A percentile compares a stretch with the other conserved stretches of the same genome.
phyloP scores from a whole-genome alignment of 148 eudicot species.

The Dysphania ambrosioides region DNA sequence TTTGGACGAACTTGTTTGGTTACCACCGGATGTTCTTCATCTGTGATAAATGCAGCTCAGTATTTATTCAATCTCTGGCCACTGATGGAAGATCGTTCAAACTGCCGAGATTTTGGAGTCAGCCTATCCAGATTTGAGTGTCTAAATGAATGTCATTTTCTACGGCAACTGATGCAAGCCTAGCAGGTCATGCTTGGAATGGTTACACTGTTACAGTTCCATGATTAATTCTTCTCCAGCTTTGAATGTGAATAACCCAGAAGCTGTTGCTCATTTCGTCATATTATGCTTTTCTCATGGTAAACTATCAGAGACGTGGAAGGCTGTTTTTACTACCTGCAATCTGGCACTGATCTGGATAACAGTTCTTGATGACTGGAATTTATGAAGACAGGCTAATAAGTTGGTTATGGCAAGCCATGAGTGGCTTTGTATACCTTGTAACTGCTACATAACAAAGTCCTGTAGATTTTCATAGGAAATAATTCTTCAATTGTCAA shows the following conservation, averaged over 20 bases:
- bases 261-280: constrained; percentile 1
- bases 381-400: constrained; percentile 3
- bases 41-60: constrained; percentile 9
- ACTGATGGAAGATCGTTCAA: constrained; percentile 9
- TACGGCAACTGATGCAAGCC: constrained; percentile 14
- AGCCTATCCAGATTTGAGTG: constrained; percentile 3
- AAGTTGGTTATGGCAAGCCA: too few relatives aligned
- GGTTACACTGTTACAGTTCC: background rate
- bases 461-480: background rate
- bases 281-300: background rate
- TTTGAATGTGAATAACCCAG: background rate
- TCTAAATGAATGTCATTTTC: background rate
- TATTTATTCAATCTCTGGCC: constrained; percentile 13
- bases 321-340: background rate
- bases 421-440: constrained; percentile 14
- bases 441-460: background rate
- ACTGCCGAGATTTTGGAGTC: background rate
- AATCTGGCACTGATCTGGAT: background rate
- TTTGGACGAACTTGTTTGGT: constrained; percentile 9
- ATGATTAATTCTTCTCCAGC: background rate
- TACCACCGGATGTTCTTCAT: constrained; percentile 12
- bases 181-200: constrained; percentile 9
- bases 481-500: background rate
- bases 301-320: background rate
- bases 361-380: too few relatives aligned